Base-by-base conservation (phyloP, 2,329 filamentous ascomycete species). In the Colletotrichum sp. region DNA sequence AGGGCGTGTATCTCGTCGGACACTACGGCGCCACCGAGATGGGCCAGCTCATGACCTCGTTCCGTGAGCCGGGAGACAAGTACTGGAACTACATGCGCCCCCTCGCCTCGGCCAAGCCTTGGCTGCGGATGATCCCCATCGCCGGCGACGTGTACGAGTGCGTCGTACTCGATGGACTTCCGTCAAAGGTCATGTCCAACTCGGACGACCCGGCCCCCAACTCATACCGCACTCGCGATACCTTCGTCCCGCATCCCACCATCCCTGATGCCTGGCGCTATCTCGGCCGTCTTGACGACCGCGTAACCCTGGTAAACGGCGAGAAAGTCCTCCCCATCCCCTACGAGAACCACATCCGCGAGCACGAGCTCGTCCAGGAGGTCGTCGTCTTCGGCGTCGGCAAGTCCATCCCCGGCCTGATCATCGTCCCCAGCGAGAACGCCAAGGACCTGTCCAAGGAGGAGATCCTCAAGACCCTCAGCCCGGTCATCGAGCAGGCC, bases 341-440 rank as follows among this genome's bases (percentile, higher is more conserved):
- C 0, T 84, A 86, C 7, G 92, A 93, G 78, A 86, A 88, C 6
- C 83, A 85, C 0, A 86, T 92, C 8, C 83, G 89, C 11, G 86
- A 90, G 66, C 83, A 89, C 63, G 81, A 84, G 5, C 80, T 87
- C 0, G 88, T 93, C 1, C 83, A 86, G 18, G 91, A 93, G 72
- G 87, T 87, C 0, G 83, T 91, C 4, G 86, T 91, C 1, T 91
- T 92, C 74, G 91, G 91, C 0, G 85, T 87, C 2, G 89, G 87
- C 11, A 86, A 84, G 62, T 83, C 86, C 1, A 83, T 87, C 33
- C 88, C 89, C 0, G 90, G 90, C 2, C 76, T 91, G 13, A 76
- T 92, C 13, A 82, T 92, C 15, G 82, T 92, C 27, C 86, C 87
- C 31, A 83, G 85, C 15, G 85, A 87, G n/a, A 81, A 82, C 4